Percentiles rank a stretch among this genome's conserved stretches.
Evolutionary conservation across 1,139 yeast species (phyloP).

Genomic region (Hyphopichia khmerensis): DNA sequence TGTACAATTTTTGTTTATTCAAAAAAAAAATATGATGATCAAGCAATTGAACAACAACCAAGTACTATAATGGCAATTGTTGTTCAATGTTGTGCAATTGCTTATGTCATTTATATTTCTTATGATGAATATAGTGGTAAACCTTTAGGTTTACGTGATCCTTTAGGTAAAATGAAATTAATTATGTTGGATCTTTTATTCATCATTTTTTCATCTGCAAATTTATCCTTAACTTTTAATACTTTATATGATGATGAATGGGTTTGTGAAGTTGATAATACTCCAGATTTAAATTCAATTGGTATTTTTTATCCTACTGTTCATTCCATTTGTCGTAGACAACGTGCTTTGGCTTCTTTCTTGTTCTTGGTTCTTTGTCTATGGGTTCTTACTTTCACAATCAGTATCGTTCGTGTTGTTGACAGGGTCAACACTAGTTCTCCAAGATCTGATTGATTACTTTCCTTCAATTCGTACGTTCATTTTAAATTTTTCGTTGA

Average conservation of each 20-base stretch:
- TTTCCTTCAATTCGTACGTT: not conserved
- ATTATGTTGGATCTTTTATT: slow-evolving; percentile 77
- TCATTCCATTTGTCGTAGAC: slow-evolving; percentile 67
- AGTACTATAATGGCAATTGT: slow-evolving; percentile 90
- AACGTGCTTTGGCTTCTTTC: slow-evolving; percentile 75
- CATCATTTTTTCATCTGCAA: slow-evolving; percentile 92
- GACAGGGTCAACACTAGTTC: slow-evolving; percentile 52
- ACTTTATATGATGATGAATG: slow-evolving; percentile 78
- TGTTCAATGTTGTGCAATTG: slow-evolving; percentile 77
- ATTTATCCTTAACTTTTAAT: slow-evolving; percentile 79
- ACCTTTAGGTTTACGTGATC: slow-evolving; percentile 86
- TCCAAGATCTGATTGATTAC: slow-evolving; percentile 10
- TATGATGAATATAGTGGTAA: slow-evolving; percentile 90
- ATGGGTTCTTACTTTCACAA: slow-evolving; percentile 85
- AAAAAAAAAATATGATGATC: slow-evolving; percentile 31
- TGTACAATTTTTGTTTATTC: slow-evolving; percentile 59
- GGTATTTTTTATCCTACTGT: slow-evolving; percentile 31
- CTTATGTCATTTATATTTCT: slow-evolving; percentile 77
- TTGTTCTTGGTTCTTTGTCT: slow-evolving; percentile 69
- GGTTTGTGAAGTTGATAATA: slow-evolving; percentile 57
- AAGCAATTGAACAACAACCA: slow-evolving; percentile 69
- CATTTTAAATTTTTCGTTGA: no score
- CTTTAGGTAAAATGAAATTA: slow-evolving; percentile 76
- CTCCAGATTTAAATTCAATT: slow-evolving; percentile 21
- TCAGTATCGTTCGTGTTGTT: slow-evolving; percentile 81